Conservation (phyloP, 768 basidiomycete species). For the Termitomyces sp. region DNA sequence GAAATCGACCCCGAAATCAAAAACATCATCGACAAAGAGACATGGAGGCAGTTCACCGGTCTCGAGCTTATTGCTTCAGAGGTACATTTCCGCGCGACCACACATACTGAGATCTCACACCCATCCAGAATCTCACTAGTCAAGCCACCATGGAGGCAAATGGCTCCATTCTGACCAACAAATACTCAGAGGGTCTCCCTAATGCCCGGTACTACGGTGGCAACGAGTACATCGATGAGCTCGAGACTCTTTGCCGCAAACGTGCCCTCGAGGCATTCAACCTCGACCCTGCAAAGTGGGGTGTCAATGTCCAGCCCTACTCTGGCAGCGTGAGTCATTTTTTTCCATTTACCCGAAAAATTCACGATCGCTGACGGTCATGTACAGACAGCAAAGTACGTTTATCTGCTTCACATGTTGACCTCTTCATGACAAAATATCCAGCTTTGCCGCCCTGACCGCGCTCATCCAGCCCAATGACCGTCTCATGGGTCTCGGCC, state of each 20-base stretch:
- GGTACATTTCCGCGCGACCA: conserved; percentile 39
- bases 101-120: conserved; percentile 5
- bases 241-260: conserved; percentile 91
- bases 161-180: conserved; percentile 98
- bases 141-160: conserved; percentile 96
- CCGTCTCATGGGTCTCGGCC: conserved; percentile 97
- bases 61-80: conserved; percentile 99
- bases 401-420: conserved; percentile 4
- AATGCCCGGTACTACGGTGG: conserved; percentile 95
- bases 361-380: background rate
- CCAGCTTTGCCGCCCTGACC: conserved; percentile 93
- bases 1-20: conserved; percentile 94
- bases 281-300: conserved; percentile 91
- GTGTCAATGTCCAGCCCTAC: conserved; percentile 99
- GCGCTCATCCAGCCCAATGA: conserved; percentile 96
- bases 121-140: conserved; percentile 86
- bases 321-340: conserved; percentile 71
- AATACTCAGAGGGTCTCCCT: conserved; percentile 99
- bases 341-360: conserved; percentile 13
- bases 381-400: conserved; percentile 80
- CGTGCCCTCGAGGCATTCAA: conserved; percentile 95
- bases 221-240: conserved; percentile 96
- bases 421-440: conserved; percentile 6
- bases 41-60: conserved; percentile 96
- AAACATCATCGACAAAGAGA: conserved; percentile 98